Percentiles rank a stretch among this genome's conserved stretches.
These are phyloP conservation scores for Neonectria magnoliae DNA, from an alignment of 2,329 filamentous ascomycete species.

Conservation along the genomic window DNA sequence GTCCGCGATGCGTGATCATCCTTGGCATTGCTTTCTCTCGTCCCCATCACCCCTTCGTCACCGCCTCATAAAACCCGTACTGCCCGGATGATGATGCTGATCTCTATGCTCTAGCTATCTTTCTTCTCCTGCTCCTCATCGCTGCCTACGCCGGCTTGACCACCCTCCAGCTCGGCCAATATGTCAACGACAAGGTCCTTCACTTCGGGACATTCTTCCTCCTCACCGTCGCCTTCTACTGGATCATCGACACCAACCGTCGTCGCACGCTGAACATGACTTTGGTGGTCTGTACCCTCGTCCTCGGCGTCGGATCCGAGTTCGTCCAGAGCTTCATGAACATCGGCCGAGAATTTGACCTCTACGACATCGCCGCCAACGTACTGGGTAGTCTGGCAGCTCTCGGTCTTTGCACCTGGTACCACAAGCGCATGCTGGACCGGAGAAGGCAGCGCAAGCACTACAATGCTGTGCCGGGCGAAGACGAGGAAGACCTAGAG, in stretches of 20 bases:
- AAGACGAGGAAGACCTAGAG: conserved; percentile 76
- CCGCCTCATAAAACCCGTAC: not conserved
- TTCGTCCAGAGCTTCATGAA: conserved; percentile 79
- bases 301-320: conserved; percentile 77
- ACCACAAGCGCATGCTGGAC: conserved; percentile 95
- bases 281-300: conserved; percentile 79
- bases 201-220: conserved; percentile 91
- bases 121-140: conserved; percentile 75
- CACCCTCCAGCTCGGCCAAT: conserved; percentile 61
- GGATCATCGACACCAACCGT: conserved; percentile 91
- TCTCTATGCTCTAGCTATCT: conserved; percentile 64
- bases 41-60: not conserved
- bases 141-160: conserved; percentile 85
- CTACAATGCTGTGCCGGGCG: conserved; percentile 75
- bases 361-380: conserved; percentile 89
- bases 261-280: conserved; percentile 87
- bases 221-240: conserved; percentile 91
- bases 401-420: conserved; percentile 83
- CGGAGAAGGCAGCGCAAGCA: conserved; percentile 78
- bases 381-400: conserved; percentile 79
- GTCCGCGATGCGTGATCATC: conserved; percentile 4
- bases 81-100: conserved; percentile 2
- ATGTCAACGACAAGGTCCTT: conserved; percentile 88
- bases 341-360: conserved; percentile 77
- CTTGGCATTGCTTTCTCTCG: not conserved